phyloP scores from a whole-genome alignment of 768 basidiomycete species.

The Lanmaoa pseudosensibilis region DNA sequence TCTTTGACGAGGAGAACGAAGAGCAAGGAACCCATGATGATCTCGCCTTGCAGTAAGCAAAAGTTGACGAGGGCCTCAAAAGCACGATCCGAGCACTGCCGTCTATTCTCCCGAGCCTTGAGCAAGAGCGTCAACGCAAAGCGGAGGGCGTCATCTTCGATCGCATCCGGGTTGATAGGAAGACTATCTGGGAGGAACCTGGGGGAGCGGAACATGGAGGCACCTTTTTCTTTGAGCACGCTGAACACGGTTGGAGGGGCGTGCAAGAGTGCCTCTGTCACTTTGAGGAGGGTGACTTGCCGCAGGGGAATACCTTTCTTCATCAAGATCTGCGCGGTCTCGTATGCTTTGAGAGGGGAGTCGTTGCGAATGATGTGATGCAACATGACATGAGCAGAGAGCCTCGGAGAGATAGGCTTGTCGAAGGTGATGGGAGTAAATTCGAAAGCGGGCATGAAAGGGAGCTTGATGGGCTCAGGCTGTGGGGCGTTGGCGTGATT shows the following conservation, averaged over 20 bases:
- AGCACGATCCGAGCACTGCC: slow-evolving; percentile 57
- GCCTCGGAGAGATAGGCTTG: slow-evolving; percentile 51
- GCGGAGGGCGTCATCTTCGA: slow-evolving; percentile 42
- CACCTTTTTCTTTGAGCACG: slow-evolving; percentile 19
- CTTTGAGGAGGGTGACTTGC: slow-evolving; percentile 47
- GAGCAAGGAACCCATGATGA: slow-evolving; percentile 70
- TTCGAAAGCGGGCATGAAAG: slow-evolving; percentile 28
- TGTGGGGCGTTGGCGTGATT: slow-evolving; percentile 19
- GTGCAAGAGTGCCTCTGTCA: slow-evolving; percentile 26
- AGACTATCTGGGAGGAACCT: slow-evolving; percentile 20
- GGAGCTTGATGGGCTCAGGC: slow-evolving; percentile 14
- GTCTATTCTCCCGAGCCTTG: slow-evolving; percentile 53
- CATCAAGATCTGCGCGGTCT: slow-evolving; percentile 54
- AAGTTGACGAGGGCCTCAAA: slow-evolving; percentile 60
- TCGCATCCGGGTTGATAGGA: slow-evolving; percentile 35
- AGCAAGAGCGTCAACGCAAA: slow-evolving; percentile 55
- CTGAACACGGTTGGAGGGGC: slow-evolving; percentile 26
- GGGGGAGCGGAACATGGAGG: slow-evolving; percentile 18
- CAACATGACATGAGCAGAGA: slow-evolving; percentile 62
- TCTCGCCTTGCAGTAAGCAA: slow-evolving; percentile 75
- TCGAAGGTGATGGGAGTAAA: slow-evolving; percentile 50
- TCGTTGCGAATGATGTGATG: slow-evolving; percentile 62
- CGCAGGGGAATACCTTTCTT: slow-evolving; percentile 50
- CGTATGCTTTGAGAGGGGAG: slow-evolving; percentile 46
- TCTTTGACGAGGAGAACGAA: slow-evolving; percentile 67